A percentile compares a stretch with the other conserved stretches of the same genome.
Conservation (phyloP, 1,139 yeast species). For the Yamadazyma blattariae region DNA sequence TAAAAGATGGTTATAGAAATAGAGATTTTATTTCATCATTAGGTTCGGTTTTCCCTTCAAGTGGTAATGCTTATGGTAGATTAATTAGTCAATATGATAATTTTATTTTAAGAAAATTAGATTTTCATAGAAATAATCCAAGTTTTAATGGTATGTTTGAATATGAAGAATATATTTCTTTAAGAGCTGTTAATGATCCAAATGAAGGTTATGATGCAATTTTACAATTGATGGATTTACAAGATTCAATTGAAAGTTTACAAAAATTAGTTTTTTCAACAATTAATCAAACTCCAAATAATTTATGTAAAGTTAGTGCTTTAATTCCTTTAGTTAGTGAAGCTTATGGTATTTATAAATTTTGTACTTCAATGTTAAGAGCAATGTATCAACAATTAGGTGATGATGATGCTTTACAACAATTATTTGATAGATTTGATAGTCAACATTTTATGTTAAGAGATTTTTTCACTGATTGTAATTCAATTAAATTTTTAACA, state of each 20-base stretch:
- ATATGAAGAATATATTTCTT: conserved; percentile 89
- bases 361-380: conserved; percentile 84
- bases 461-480: conserved; percentile 89
- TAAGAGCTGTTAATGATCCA: conserved; percentile 87
- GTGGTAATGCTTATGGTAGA: conserved; percentile 60
- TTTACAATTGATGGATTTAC: conserved; percentile 80
- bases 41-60: conserved; percentile 39
- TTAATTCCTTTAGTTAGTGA: conserved; percentile 92
- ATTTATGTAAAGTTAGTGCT: conserved; percentile 84
- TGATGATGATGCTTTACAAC: conserved; percentile 74
- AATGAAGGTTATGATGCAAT: conserved; percentile 94
- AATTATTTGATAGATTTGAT: conserved; percentile 68
- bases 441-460: conserved; percentile 79
- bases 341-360: conserved; percentile 88
- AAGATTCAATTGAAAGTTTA: conserved; percentile 79
- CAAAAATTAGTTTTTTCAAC: conserved; percentile 77
- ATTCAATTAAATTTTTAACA: conserved; percentile 78
- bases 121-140: conserved; percentile 80
- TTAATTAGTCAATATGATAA: conserved; percentile 76
- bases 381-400: conserved; percentile 81
- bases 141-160: conserved; percentile 96
- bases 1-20: conserved; percentile 80
- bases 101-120: conserved; percentile 68
- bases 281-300: conserved; percentile 59
- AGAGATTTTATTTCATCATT: conserved; percentile 42